These are phyloP conservation scores for Volutella citrinella DNA, from an alignment of 2,329 filamentous ascomycete genomes.

Conservation along the genomic window DNA sequence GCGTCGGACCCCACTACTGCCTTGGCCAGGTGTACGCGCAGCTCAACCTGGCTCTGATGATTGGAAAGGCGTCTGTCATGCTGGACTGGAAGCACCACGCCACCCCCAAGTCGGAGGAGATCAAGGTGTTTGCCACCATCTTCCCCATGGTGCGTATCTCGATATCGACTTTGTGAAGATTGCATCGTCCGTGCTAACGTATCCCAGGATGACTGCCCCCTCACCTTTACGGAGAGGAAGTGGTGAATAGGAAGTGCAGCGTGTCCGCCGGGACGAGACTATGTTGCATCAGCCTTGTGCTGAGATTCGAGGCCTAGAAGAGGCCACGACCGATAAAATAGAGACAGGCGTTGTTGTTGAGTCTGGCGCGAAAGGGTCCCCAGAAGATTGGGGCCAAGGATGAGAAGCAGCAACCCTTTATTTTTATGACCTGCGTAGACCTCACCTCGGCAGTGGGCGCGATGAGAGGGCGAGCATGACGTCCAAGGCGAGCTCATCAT, in stretches of 20 bases:
- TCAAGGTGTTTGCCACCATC: constrained; percentile 97
- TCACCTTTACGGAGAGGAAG: constrained; percentile 63
- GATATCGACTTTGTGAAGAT: neutral
- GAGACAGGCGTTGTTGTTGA: too few relatives aligned
- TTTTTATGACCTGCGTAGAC: too few relatives aligned
- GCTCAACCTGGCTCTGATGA: constrained; percentile 81
- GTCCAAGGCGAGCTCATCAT: constrained; percentile 1
- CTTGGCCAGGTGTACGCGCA: constrained; percentile 90
- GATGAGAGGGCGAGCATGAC: constrained; percentile 4
- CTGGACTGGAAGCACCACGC: constrained; percentile 89
- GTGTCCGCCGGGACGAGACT: constrained; percentile 9
- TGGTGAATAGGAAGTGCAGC: constrained; percentile 32
- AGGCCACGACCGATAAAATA: too few relatives aligned
- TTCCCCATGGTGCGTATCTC: constrained; percentile 78
- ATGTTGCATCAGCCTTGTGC: too few relatives aligned
- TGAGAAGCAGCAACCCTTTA: constrained; percentile 1
- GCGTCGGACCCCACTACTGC: constrained; percentile 94
- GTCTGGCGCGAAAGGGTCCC: too few relatives aligned
- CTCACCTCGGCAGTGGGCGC: neutral
- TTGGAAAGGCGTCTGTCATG: constrained; percentile 83
- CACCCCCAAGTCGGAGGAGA: constrained; percentile 83
- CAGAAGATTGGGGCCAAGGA: neutral
- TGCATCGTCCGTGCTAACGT: constrained; percentile 23
- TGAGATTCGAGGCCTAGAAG: too few relatives aligned
- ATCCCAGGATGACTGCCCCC: constrained; percentile 73